Evolutionary conservation across 495 filamentous ascomycete genomes (phyloP).

Genomic region (Neurospora tetraspora): DNA sequence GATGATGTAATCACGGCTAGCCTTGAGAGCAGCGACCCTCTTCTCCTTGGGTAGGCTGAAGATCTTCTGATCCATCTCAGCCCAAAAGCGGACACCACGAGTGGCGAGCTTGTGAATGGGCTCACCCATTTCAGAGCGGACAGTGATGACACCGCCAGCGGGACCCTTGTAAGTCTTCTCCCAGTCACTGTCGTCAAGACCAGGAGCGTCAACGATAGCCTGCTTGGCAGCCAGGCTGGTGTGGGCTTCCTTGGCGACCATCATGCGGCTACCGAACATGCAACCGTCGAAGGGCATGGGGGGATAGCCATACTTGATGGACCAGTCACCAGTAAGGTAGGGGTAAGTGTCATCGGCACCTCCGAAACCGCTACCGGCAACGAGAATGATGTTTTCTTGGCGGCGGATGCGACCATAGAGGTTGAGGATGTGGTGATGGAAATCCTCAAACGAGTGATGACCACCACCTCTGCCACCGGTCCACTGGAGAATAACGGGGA

Average conservation of each 20-base stretch:
- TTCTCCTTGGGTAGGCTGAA: constrained; percentile 95
- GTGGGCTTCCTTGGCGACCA: constrained; percentile 91
- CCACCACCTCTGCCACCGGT: constrained; percentile 90
- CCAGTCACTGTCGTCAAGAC: constrained; percentile 82
- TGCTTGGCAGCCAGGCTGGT: constrained; percentile 90
- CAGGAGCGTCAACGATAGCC: constrained; percentile 84
- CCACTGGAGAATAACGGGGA: constrained; percentile 89
- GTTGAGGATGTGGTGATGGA: constrained; percentile 84
- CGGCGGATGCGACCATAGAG: constrained; percentile 81
- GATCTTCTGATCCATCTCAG: constrained; percentile 96
- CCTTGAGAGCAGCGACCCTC: constrained; percentile 82
- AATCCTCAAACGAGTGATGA: constrained; percentile 92
- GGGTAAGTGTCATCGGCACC: constrained; percentile 87
- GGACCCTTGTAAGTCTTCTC: constrained; percentile 93
- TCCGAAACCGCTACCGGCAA: constrained; percentile 89
- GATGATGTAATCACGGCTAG: constrained; percentile 89
- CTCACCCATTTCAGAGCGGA: constrained; percentile 97
- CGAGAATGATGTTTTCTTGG: constrained; percentile 73
- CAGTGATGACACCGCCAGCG: constrained; percentile 92
- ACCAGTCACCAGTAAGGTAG: constrained; percentile 84
- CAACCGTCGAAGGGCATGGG: constrained; percentile 92
- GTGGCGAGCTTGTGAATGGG: constrained; percentile 98
- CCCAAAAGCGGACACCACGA: constrained; percentile 89
- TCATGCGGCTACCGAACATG: constrained; percentile 84
- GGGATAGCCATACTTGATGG: constrained; percentile 72